A percentile compares a stretch with the other conserved stretches of the same genome.
phyloP scores from a whole-genome alignment of 768 basidiomycete genomes.

The Pleurotus salmoneostramineus region DNA sequence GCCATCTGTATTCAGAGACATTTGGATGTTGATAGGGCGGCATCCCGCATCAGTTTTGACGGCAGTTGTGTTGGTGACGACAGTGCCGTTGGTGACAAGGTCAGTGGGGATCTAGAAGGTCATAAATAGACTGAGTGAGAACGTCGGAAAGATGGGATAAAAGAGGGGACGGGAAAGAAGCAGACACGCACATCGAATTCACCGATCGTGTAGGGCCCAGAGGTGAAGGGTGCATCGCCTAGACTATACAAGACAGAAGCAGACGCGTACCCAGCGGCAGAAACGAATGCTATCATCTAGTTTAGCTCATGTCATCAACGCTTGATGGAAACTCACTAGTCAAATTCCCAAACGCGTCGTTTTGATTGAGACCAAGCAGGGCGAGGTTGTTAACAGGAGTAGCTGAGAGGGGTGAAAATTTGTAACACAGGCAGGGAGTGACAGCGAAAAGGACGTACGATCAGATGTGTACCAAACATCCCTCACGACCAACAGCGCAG shows the following conservation, averaged over 20 bases:
- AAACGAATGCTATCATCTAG: slow-evolving; percentile 38
- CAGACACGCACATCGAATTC: slow-evolving; percentile 35
- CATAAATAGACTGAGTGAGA: not conserved
- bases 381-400: slow-evolving; percentile 30
- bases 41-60: slow-evolving; percentile 43
- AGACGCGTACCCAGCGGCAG: slow-evolving; percentile 52
- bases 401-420: slow-evolving; percentile 13
- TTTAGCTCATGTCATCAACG: not conserved
- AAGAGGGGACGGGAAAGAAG: not conserved
- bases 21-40: slow-evolving; percentile 32
- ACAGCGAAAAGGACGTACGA: slow-evolving; percentile 21
- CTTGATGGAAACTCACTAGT: slow-evolving; percentile 29
- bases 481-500: slow-evolving; percentile 44
- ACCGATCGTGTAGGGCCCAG: slow-evolving; percentile 39
- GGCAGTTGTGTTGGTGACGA: slow-evolving; percentile 44
- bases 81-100: slow-evolving; percentile 38
- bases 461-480: slow-evolving; percentile 39
- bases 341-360: slow-evolving; percentile 40
- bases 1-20: slow-evolving; percentile 25
- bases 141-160: not conserved
- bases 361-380: slow-evolving; percentile 41
- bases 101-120: slow-evolving; percentile 30
- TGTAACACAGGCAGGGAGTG: not conserved
- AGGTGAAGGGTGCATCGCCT: slow-evolving; percentile 41
- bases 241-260: slow-evolving; percentile 45